Evolutionary conservation across 2,329 filamentous ascomycete species (phyloP).

Genomic region (Didymella arachidicola): DNA sequence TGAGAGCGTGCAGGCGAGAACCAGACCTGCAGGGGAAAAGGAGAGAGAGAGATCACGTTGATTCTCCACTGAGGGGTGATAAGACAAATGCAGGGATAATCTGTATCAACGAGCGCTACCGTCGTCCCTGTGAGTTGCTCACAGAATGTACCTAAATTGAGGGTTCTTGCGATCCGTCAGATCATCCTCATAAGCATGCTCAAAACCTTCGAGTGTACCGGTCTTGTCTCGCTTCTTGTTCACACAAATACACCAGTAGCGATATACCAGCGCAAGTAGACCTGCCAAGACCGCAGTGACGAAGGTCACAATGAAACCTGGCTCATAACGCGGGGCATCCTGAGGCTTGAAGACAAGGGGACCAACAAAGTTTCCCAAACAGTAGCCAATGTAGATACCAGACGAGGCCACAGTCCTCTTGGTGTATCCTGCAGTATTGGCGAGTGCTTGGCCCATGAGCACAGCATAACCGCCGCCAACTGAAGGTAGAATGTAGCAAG

Average conservation of each 20-base stretch:
- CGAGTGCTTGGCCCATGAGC: slow-evolving; percentile 53
- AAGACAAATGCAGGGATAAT: not conserved
- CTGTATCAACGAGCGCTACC: not conserved
- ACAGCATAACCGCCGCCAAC: slow-evolving; percentile 58
- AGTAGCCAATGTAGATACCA: slow-evolving; percentile 60
- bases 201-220: slow-evolving; percentile 57
- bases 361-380: slow-evolving; percentile 50
- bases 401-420: slow-evolving; percentile 57
- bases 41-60: not conserved
- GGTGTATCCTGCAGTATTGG: slow-evolving; percentile 57
- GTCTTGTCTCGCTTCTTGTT: slow-evolving; percentile 55
- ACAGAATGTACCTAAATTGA: slow-evolving; percentile 31
- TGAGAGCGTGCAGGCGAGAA: not conserved
- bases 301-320: slow-evolving; percentile 55
- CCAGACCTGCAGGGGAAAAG: not conserved
- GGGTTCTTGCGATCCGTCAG: slow-evolving; percentile 52
- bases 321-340: slow-evolving; percentile 37
- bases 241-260: slow-evolving; percentile 55
- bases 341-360: slow-evolving; percentile 32
- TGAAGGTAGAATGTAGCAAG: slow-evolving; percentile 56
- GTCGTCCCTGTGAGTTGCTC: not conserved
- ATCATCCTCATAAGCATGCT: slow-evolving; percentile 62
- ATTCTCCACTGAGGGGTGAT: not conserved
- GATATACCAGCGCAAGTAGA: slow-evolving; percentile 54
- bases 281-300: slow-evolving; percentile 45